Evolutionary conservation across 352 stramenopile species (phyloP), one percentile per base, ranked within the genome.

Genomic region (Pythium apleroticum): DNA sequence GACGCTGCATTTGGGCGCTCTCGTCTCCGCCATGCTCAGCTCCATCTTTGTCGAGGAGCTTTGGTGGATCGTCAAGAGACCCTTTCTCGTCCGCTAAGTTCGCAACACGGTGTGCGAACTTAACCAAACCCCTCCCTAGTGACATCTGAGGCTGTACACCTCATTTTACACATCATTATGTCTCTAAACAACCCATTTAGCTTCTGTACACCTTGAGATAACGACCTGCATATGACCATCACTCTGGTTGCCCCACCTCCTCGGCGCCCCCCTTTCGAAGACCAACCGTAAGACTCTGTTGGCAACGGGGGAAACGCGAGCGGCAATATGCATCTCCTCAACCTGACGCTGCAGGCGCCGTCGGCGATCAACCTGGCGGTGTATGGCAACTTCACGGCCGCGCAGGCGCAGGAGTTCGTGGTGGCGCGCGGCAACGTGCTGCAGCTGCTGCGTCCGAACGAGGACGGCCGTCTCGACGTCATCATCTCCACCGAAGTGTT

Each of bases 351-450:
- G 64, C 87, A 95, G 74, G 76, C 86, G 63, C 86, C 86, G 46
- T 82, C 86, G 69, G 86, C 75, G 46, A 88, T 95, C 65, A 90
- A 89, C 66, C 62, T 90, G 60, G 83, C 89, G 46, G 81, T 92
- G 0, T 97, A 97, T 64, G 93, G 93, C 50, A 97, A 97, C 80
- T 98, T 98, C 71, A 89, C 84, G 41, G 84, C 74, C 4, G 60
- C 90, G 20, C 91, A 97, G 67, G 88, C 88, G 30, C 92, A 98
- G 54, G 96, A 99, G 80, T 94, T 99, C 56, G 87, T 97, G n/a
- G 84, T 98, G 33, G 82, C 93, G 50, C 83, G 92, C 30, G 95
- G 96, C 33, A 97, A 97, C 27, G 86, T 96, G 54, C 79, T 99
- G 52, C 96, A 99, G 77, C 71, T 99, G 37, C 84, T 98, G 56